Evolutionary conservation across 805 yeast species (phyloP).

Genomic region (Torulaspora gathmanii): DNA sequence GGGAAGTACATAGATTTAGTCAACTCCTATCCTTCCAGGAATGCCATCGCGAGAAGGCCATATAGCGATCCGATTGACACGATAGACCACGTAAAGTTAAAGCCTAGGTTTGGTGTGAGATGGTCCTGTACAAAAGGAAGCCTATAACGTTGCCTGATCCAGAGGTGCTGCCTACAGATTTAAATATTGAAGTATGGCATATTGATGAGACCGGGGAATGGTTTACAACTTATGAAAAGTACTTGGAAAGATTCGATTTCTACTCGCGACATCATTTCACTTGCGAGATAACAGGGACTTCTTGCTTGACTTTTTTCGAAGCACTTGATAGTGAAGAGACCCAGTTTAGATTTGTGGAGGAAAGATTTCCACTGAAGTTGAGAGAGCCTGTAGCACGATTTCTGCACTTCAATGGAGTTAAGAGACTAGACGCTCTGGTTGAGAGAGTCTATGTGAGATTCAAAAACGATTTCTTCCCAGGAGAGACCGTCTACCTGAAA

Average conservation of each 20-base stretch:
- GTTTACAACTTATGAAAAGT: conserved; percentile 73
- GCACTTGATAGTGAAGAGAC: conserved; percentile 73
- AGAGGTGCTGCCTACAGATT: conserved; percentile 51
- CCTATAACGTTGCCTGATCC: conserved; percentile 58
- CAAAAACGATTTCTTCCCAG: conserved; percentile 83
- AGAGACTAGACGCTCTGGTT: conserved; percentile 80
- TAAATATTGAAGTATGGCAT: conserved; percentile 65
- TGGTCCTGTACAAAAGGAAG: conserved; percentile 76
- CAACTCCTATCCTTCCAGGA: background rate
- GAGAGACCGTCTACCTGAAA: conserved; percentile 70
- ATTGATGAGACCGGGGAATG: conserved; percentile 87
- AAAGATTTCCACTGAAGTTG: conserved; percentile 82
- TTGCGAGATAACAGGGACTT: conserved; percentile 93
- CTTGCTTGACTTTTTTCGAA: conserved; percentile 85
- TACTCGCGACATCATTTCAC: conserved; percentile 75
- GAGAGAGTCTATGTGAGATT: conserved; percentile 78
- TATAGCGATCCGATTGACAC: background rate
- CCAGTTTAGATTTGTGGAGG: conserved; percentile 62
- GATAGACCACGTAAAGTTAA: background rate
- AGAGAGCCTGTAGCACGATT: conserved; percentile 87
- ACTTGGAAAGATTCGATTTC: conserved; percentile 65
- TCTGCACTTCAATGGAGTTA: conserved; percentile 73
- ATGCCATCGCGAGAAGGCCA: background rate
- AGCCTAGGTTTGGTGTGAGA: conserved; percentile 8
- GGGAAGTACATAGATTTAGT: background rate